Conservation (phyloP, 768 basidiomycete genomes). For the Tricholoma sp. region DNA sequence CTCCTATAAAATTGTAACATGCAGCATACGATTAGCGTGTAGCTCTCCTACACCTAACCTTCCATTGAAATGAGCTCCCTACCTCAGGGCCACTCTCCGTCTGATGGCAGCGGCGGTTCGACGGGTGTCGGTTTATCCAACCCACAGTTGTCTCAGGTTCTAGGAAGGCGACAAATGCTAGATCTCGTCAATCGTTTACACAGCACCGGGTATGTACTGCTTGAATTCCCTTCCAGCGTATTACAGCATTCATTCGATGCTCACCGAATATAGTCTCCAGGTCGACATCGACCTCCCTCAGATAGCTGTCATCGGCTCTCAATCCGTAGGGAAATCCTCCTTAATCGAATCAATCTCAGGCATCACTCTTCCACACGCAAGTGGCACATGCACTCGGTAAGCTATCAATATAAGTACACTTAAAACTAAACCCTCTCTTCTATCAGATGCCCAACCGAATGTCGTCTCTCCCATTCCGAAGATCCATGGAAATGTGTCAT, state of each 20-base stretch:
- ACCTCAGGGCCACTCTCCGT: neutral
- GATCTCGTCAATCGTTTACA: constrained; percentile 52
- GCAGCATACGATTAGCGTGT: no score
- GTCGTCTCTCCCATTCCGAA: constrained; percentile 39
- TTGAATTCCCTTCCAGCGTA: neutral
- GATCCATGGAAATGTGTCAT: constrained; percentile 47
- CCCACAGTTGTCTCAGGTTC: constrained; percentile 25
- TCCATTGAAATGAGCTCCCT: no score
- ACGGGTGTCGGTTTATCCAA: constrained; percentile 41
- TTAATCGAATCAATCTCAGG: constrained; percentile 76
- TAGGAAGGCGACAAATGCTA: constrained; percentile 40
- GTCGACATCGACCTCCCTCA: constrained; percentile 68
- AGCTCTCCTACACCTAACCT: no score
- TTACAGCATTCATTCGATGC: neutral
- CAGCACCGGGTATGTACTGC: constrained; percentile 41
- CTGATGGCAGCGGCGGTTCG: neutral
- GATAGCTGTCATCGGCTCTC: constrained; percentile 68
- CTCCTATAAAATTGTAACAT: no score
- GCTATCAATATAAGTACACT: neutral
- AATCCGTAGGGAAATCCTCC: constrained; percentile 74
- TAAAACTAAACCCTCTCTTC: neutral
- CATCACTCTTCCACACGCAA: constrained; percentile 60
- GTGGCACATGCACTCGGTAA: constrained; percentile 75
- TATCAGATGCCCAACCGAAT: constrained; percentile 55
- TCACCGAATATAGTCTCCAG: constrained; percentile 20